phyloP scores from a whole-genome alignment of 2,329 filamentous ascomycete species.

The Chrysoporthe deuterocubensis region DNA sequence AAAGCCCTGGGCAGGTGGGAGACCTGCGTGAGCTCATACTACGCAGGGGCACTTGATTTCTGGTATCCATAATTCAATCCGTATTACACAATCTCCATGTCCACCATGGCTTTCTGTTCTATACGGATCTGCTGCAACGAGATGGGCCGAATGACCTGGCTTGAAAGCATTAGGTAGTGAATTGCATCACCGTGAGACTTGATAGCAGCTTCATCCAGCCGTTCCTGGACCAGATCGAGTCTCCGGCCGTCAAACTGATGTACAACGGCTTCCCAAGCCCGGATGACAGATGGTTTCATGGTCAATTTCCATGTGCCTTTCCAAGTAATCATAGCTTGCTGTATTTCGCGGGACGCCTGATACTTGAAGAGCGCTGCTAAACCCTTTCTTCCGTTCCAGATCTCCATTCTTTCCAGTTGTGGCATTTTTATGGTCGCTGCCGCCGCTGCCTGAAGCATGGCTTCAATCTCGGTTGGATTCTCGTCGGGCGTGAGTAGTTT shows the following conservation, averaged over 20 bases:
- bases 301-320: conserved; percentile 37
- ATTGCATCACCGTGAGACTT: conserved; percentile 40
- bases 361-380: conserved; percentile 39
- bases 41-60: conserved; percentile 10
- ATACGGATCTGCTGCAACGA: conserved; percentile 40
- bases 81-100: conserved; percentile 26
- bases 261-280: conserved; percentile 38
- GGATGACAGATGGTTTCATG: conserved; percentile 31
- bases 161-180: conserved; percentile 35
- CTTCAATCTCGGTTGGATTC: conserved; percentile 30
- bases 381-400: conserved; percentile 41
- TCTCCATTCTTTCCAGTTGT: conserved; percentile 40
- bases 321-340: conserved; percentile 34
- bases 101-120: conserved; percentile 35
- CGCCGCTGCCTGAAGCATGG: conserved; percentile 34
- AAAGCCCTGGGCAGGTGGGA: not conserved
- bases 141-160: conserved; percentile 38
- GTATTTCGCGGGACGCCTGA: conserved; percentile 27
- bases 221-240: conserved; percentile 32
- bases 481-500: conserved; percentile 33
- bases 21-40: not conserved
- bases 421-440: conserved; percentile 38
- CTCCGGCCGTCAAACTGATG: conserved; percentile 31
- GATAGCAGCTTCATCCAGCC: conserved; percentile 34
- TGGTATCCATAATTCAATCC: conserved; percentile 4